phyloP scores from a whole-genome alignment of 768 basidiomycete genomes.

The Lyophyllum atratum region DNA sequence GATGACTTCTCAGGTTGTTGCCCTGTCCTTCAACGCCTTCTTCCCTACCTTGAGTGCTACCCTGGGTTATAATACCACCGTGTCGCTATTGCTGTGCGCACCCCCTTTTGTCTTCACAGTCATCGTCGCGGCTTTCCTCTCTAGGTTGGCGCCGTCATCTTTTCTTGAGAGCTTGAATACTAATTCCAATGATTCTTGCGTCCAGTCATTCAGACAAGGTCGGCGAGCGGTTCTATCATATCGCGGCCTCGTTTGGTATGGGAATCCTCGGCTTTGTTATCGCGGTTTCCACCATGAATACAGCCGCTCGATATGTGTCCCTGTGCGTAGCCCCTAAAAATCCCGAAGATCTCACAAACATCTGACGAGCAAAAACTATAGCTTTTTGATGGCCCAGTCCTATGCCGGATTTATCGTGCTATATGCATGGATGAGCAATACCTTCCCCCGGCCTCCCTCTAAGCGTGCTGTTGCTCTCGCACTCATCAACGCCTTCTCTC shows the following conservation, averaged over 20 bases:
- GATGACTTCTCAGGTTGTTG: constrained; percentile 44
- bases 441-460: constrained; percentile 66
- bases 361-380: constrained; percentile 25
- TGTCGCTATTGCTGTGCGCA: constrained; percentile 58
- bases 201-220: constrained; percentile 68
- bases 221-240: constrained; percentile 75
- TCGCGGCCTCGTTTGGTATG: constrained; percentile 47
- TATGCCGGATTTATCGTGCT: constrained; percentile 75
- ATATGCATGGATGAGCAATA: constrained; percentile 51
- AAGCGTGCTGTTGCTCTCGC: constrained; percentile 90
- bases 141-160: constrained; percentile 38
- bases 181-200: background rate
- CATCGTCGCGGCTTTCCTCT: constrained; percentile 51
- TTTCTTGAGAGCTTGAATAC: background rate
- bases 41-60: constrained; percentile 75
- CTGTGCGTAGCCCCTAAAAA: constrained; percentile 40
- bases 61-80: constrained; percentile 63
- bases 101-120: constrained; percentile 70
- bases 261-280: constrained; percentile 73
- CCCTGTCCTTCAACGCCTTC: constrained; percentile 71
- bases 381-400: constrained; percentile 77
- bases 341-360: background rate
- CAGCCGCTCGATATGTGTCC: constrained; percentile 62
- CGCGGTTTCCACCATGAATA: constrained; percentile 63
- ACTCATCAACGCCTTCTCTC: constrained; percentile 77